These are phyloP conservation scores for Eutrema japonicum DNA, from an alignment of 345 rosid genomes.

Conservation along the genomic window DNA sequence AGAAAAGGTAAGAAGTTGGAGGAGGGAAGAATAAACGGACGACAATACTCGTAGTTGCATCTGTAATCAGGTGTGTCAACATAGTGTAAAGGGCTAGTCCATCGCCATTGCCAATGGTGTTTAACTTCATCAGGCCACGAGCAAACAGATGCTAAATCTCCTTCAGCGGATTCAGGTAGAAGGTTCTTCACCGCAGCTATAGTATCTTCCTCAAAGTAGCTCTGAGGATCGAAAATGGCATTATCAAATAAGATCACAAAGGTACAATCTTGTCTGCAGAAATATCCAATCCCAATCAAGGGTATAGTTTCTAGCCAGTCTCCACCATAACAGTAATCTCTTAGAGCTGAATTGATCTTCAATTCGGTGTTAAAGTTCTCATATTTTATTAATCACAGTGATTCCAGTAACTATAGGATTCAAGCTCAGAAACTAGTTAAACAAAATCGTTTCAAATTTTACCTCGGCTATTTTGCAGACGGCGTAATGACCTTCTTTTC, in stretches of 20 bases:
- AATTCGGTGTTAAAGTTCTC: background rate
- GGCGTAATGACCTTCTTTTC: constrained; percentile 81
- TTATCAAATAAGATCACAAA: constrained; percentile 22
- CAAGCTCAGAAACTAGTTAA: constrained; percentile 5
- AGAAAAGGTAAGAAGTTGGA: background rate
- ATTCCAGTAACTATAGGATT: background rate
- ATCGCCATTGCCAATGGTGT: constrained; percentile 55
- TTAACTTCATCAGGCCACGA: constrained; percentile 89
- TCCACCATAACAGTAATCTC: constrained; percentile 15
- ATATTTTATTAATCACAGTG: background rate
- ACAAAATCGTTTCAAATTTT: background rate
- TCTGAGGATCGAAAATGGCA: constrained; percentile 46
- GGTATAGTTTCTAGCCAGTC: background rate
- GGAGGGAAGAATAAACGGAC: constrained; percentile 50
- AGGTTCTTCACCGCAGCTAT: constrained; percentile 65
- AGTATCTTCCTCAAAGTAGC: constrained; percentile 69
- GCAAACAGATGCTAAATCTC: constrained; percentile 87
- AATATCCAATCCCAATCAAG: background rate
- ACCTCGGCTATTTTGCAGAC: constrained; percentile 93
- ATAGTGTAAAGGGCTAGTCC: constrained; percentile 91
- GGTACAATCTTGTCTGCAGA: background rate
- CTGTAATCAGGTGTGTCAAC: constrained; percentile 88
- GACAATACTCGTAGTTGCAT: constrained; percentile 81
- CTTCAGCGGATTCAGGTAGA: constrained; percentile 78
- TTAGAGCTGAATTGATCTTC: constrained; percentile 16